Evolutionary conservation across 2,329 filamentous ascomycete species (phyloP).

Genomic region (Atkinsonella hypoxylon): DNA sequence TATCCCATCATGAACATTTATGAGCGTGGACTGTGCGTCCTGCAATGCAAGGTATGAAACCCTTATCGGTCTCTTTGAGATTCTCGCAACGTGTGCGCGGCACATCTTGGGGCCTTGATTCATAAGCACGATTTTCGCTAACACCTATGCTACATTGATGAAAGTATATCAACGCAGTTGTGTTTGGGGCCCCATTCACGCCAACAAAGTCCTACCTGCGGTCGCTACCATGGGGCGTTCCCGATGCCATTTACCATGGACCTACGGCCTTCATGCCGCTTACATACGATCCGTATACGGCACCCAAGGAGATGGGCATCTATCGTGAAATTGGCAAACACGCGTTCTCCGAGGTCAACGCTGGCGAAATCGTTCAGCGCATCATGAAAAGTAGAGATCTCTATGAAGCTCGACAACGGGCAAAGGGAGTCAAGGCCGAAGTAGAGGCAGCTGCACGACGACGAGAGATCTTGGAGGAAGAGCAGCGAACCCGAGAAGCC

Average conservation of each 20-base stretch:
- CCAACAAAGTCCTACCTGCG: constrained; percentile 70
- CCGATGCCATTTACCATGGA: constrained; percentile 86
- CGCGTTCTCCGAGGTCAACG: constrained; percentile 77
- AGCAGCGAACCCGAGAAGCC: constrained; percentile 38
- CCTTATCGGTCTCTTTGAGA: background rate
- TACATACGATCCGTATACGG: constrained; percentile 70
- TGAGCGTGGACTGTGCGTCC: constrained; percentile 85
- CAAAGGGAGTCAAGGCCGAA: constrained; percentile 78
- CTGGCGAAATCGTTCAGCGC: constrained; percentile 78
- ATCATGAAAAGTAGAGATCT: constrained; percentile 78
- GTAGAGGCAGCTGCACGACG: constrained; percentile 55
- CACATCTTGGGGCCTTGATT: background rate
- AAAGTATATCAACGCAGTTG: constrained; percentile 74
- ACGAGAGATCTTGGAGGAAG: constrained; percentile 50
- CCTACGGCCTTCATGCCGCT: constrained; percentile 80
- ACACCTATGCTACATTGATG: background rate
- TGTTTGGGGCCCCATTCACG: constrained; percentile 84
- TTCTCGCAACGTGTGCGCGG: too few species aligned
- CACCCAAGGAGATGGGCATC: constrained; percentile 70
- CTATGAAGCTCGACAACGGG: constrained; percentile 84
- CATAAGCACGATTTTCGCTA: background rate
- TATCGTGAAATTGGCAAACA: constrained; percentile 70
- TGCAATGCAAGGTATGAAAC: constrained; percentile 72
- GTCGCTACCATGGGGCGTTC: constrained; percentile 59
- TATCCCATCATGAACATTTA: constrained; percentile 99